These are phyloP conservation scores for Sorghum bicolor DNA, from an alignment of 176 grass and related monocot species.

Conservation along the genomic window Sorghum_bicolor_NCBIv3 NC_012871.2:68399501-68400000, in stretches of 20 bases:
- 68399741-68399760: neutral
- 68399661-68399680: neutral
- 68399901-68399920: neutral
- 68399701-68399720: constrained; percentile 6
- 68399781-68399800: neutral
- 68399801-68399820: neutral
- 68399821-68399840: neutral
- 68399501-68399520: neutral
- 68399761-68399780: neutral
- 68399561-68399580: constrained; percentile 1
- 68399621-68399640: neutral
- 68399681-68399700: neutral
- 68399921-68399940: neutral
- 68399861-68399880: neutral
- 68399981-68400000: neutral
- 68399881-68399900: neutral
- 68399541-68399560: neutral
- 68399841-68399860: neutral
- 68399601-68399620: neutral
- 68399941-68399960: neutral
- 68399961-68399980: neutral
- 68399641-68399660: neutral
- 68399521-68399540: neutral
- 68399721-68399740: neutral
- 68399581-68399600: neutral